Conservation (phyloP, 2,329 filamentous ascomycete genomes). For the Pseudogymnoascus sp. region DNA sequence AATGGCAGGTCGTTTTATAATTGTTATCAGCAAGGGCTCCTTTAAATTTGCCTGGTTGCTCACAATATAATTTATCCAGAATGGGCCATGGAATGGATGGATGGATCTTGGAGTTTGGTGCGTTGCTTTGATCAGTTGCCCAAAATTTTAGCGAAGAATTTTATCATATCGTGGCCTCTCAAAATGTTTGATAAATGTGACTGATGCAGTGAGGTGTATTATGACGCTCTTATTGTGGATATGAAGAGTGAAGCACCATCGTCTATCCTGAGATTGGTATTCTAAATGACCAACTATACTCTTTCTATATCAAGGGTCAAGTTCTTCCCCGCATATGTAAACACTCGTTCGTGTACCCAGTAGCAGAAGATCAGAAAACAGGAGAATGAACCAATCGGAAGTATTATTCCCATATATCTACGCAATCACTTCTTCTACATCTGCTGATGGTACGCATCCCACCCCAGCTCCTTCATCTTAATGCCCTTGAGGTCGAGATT, state of each 20-base stretch:
- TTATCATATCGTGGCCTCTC: not conserved
- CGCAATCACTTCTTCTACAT: not conserved
- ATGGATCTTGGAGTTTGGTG: not conserved
- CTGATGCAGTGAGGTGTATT: not conserved
- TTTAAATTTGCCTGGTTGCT: not conserved
- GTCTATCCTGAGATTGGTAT: not conserved
- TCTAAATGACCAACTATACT: not conserved
- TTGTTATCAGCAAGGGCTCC: not conserved
- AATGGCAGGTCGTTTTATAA: not conserved
- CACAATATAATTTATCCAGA: not conserved
- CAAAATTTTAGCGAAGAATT: not conserved
- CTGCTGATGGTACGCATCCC: constrained; percentile 38
- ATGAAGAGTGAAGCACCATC: not conserved
- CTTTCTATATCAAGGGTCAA: not conserved
- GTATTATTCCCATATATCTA: not conserved
- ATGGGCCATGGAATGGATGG: not conserved
- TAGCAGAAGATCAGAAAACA: not conserved
- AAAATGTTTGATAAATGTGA: not conserved
- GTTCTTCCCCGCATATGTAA: too few species aligned
- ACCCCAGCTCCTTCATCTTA: constrained; percentile 47
- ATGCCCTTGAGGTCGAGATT: constrained; percentile 57
- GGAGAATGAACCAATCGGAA: not conserved
- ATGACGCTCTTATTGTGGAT: not conserved
- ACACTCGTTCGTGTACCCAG: not conserved
- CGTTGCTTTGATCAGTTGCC: not conserved